Base-by-base conservation (phyloP, 495 filamentous ascomycete genomes). In the Penicillium coffeae region DNA sequence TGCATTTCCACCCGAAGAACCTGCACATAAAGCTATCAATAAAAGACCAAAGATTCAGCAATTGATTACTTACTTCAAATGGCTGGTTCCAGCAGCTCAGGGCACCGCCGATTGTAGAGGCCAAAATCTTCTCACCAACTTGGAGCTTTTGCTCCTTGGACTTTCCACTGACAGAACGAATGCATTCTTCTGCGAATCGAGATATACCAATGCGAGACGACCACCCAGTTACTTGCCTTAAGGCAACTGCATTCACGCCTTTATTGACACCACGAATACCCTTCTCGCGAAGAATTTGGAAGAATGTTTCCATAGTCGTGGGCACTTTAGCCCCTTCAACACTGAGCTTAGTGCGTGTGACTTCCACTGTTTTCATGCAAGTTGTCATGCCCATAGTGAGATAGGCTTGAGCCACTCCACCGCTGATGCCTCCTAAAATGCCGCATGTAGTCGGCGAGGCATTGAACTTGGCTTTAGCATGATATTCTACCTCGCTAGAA, bases 1-100 rank as follows among this genome's bases (percentile, higher is more conserved):
- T 56, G 54, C 54, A 56, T 52, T 30, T 56, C 54, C 21, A 56
- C 54, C 1, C 54, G 48, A 3, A 52, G 36, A 6, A 52, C 54
- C 48, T 45, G 21, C 9, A 2, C 5, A n/a, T 12, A 13, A 7
- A 30, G 21, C n/a, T 15, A 30, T 34, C 27, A 34, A 16, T 37
- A 12, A 37, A 37, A 5, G 13, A 37, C 35, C 35, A 5, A 5
- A 6, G 42, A 34, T n/a, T n/a, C n/a, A n/a, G n/a, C n/a, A n/a
- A n/a, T n/a, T n/a, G n/a, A n/a, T n/a, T n/a, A 25, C n/a, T 45
- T 16, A 45, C 42, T 45, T 52, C 54, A 33, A 56, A 48, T 15
- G 54, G 54, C 54, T 56, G 54, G 34, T 56, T 56, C 54, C 49
- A 56, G 20, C 48, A 48, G 30, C 39, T 41, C 38, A 56, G 38